Evolutionary conservation across 176 grass and related monocot species (phyloP).

Genomic region (Raddia guianensis): DNA sequence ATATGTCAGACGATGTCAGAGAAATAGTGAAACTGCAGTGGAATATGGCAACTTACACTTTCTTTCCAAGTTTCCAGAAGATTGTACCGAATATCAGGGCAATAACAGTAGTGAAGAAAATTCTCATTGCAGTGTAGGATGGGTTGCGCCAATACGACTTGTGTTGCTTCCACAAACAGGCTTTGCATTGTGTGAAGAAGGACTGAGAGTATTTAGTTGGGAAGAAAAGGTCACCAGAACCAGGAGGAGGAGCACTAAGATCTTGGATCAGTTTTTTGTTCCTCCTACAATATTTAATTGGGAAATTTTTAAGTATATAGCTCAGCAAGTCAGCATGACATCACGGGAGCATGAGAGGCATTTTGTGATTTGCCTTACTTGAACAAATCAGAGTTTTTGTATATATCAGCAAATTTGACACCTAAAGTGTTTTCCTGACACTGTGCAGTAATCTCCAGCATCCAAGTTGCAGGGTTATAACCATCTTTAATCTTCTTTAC

Average conservation of each 20-base stretch:
- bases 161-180: neutral
- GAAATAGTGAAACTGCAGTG: neutral
- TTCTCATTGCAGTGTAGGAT: neutral
- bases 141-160: neutral
- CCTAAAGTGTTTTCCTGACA: neutral
- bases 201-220: neutral
- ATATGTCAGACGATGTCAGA: neutral
- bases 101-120: neutral
- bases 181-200: neutral
- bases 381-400: neutral
- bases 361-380: neutral
- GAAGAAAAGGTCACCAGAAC: neutral
- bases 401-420: neutral
- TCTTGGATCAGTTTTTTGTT: constrained; percentile 1
- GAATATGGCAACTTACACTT: neutral
- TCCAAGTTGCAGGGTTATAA: neutral
- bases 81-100: neutral
- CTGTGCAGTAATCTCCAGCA: neutral
- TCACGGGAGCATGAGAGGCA: neutral
- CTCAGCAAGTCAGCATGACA: neutral
- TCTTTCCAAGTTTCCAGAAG: neutral
- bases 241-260: neutral
- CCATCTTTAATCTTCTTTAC: neutral
- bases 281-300: neutral
- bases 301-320: neutral